These are phyloP conservation scores for Zopfia rhizophila DNA, from an alignment of 2,329 filamentous ascomycete species.

Conservation along the genomic window DNA sequence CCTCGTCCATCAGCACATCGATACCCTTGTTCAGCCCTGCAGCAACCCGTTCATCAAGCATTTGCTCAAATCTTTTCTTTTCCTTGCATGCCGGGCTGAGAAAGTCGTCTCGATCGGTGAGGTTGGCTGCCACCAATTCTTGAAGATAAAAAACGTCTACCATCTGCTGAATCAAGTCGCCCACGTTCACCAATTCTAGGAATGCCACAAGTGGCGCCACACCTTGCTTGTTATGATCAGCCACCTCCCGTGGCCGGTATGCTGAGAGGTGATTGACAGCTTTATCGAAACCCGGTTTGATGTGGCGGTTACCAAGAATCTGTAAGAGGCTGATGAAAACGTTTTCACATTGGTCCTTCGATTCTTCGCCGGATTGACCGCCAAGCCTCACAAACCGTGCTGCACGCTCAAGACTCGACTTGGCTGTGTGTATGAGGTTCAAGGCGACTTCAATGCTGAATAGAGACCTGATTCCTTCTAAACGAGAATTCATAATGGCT, in stretches of 20 bases:
- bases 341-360: constrained; percentile 85
- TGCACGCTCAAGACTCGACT: constrained; percentile 85
- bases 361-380: constrained; percentile 82
- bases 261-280: constrained; percentile 89
- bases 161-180: constrained; percentile 98
- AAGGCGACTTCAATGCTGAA: constrained; percentile 97
- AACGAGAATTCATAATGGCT: constrained; percentile 93
- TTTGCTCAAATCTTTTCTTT: constrained; percentile 98
- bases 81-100: constrained; percentile 89
- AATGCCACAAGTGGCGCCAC: constrained; percentile 95
- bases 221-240: constrained; percentile 73
- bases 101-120: constrained; percentile 94
- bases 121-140: constrained; percentile 82
- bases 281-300: constrained; percentile 92
- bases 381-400: constrained; percentile 84
- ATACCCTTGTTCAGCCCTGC: constrained; percentile 97
- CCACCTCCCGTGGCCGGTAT: constrained; percentile 89
- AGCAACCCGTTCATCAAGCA: constrained; percentile 96
- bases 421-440: constrained; percentile 87
- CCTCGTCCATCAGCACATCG: constrained; percentile 97
- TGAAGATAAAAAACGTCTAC: constrained; percentile 98
- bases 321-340: constrained; percentile 89
- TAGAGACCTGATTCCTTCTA: constrained; percentile 93
- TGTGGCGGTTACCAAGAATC: constrained; percentile 84
- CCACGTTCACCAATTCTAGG: constrained; percentile 96